Conservation (phyloP, 2,329 filamentous ascomycete species). For the Phoma sp. region DNA sequence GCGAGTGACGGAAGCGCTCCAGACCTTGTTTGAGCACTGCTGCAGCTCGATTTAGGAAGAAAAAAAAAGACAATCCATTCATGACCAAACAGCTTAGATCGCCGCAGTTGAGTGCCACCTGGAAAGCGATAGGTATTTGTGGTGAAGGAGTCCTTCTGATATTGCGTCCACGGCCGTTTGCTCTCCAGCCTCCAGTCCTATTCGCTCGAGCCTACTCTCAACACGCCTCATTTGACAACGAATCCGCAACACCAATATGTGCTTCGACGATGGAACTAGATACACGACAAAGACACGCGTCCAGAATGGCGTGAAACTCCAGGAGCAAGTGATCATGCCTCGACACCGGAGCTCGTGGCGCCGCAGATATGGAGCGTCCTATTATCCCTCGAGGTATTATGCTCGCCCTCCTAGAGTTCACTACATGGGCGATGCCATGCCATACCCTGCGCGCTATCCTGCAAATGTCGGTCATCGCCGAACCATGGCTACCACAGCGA, state of each 20-base stretch:
- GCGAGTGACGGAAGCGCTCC: constrained; percentile 16
- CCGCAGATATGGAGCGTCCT: constrained; percentile 31
- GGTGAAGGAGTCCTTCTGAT: neutral
- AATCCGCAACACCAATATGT: constrained; percentile 24
- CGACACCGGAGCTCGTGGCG: constrained; percentile 27
- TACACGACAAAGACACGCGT: constrained; percentile 27
- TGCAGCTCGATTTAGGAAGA: neutral
- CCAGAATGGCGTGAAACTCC: constrained; percentile 21
- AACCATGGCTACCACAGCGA: neutral
- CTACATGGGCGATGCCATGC: constrained; percentile 11
- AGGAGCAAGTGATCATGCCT: constrained; percentile 13
- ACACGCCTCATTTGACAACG: neutral
- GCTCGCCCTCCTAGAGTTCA: constrained; percentile 21
- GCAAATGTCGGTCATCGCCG: constrained; percentile 13
- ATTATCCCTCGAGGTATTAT: constrained; percentile 42
- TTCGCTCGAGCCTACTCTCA: too few relatives aligned
- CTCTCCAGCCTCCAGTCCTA: neutral
- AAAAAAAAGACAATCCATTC: neutral
- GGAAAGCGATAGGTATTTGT: neutral
- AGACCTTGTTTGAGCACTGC: neutral
- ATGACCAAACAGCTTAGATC: neutral
- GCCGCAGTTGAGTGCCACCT: neutral
- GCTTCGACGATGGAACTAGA: constrained; percentile 30
- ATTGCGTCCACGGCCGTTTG: neutral
- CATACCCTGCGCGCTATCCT: constrained; percentile 16